These are phyloP conservation scores for Rhizoctonia solani DNA, from an alignment of 1,284 basidiomycete species.

Conservation along the genomic window DNA sequence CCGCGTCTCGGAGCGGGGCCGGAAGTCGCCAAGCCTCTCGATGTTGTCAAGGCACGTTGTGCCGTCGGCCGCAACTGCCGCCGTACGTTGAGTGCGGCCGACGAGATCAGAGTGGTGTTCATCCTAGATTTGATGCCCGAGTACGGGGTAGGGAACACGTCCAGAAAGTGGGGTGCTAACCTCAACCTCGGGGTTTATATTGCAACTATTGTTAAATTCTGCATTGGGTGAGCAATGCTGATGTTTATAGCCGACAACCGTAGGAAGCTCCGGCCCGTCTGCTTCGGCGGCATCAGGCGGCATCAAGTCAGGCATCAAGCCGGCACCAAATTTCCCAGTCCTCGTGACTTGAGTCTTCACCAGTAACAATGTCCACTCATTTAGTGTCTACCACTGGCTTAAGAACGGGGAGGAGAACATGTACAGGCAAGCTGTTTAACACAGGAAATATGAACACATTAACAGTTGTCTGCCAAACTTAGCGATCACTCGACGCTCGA, in stretches of 20 bases:
- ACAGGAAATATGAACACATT: no score
- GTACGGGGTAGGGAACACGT: constrained; percentile 6
- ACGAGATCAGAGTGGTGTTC: constrained; percentile 4
- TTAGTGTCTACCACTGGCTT: no score
- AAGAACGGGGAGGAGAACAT: no score
- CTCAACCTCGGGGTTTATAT: constrained; percentile 18
- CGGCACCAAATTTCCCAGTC: constrained; percentile 12
- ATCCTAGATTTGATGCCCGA: constrained; percentile 7
- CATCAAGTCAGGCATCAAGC: no score
- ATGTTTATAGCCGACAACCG: constrained; percentile 2
- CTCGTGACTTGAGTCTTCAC: not conserved
- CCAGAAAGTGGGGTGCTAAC: not conserved
- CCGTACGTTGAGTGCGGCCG: not conserved
- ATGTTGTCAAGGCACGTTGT: constrained; percentile 1
- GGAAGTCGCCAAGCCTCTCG: constrained; percentile 1
- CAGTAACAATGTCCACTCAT: no score
- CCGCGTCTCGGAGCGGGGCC: constrained; percentile 19
- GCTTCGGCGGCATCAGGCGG: not conserved
- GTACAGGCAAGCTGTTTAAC: no score
- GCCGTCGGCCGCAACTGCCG: constrained; percentile 4
- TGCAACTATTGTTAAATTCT: not conserved
- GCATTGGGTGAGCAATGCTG: no score
- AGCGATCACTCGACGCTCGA: constrained; percentile 9
- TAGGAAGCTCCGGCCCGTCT: constrained; percentile 10
- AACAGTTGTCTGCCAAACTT: not conserved